Percentiles rank a stretch among this genome's conserved stretches.
These are phyloP conservation scores for Obba rivulosa DNA, from an alignment of 768 basidiomycete species.

Conservation along the genomic window DNA sequence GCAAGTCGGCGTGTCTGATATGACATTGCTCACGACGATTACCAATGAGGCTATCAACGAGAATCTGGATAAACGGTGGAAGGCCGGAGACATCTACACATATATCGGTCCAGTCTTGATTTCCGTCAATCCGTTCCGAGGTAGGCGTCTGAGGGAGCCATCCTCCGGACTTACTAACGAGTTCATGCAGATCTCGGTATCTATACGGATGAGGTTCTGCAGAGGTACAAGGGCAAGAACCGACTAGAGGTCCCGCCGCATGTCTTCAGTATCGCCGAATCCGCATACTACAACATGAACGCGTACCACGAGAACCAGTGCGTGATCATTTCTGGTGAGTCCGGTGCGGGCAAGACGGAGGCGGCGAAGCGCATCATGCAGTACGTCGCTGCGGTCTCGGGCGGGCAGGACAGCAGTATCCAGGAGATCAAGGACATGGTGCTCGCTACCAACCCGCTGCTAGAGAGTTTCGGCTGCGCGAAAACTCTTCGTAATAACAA, in stretches of 20 bases:
- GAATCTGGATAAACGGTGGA: conserved; percentile 95
- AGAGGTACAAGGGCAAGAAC: conserved; percentile 92
- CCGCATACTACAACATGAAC: conserved; percentile 98
- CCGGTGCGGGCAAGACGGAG: conserved; percentile 98
- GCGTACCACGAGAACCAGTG: conserved; percentile 99
- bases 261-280: conserved; percentile 96
- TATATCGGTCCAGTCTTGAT: conserved; percentile 98
- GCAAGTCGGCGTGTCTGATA: conserved; percentile 95
- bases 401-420: conserved; percentile 83
- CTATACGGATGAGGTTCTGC: conserved; percentile 86
- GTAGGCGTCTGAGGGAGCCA: conserved; percentile 32
- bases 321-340: conserved; percentile 99
- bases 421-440: conserved; percentile 99
- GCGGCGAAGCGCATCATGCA: conserved; percentile 99
- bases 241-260: conserved; percentile 96
- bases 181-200: conserved; percentile 79
- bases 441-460: conserved; percentile 91
- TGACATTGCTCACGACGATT: conserved; percentile 95
- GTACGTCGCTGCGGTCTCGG: conserved; percentile 96
- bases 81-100: conserved; percentile 94
- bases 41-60: conserved; percentile 98
- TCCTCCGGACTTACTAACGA: not conserved
- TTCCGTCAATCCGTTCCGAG: conserved; percentile 98
- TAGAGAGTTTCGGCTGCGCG: conserved; percentile 98
- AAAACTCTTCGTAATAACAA: conserved; percentile 99